Conservation (phyloP, 163 green algal species). For the Scenedesmus sp. region DNA sequence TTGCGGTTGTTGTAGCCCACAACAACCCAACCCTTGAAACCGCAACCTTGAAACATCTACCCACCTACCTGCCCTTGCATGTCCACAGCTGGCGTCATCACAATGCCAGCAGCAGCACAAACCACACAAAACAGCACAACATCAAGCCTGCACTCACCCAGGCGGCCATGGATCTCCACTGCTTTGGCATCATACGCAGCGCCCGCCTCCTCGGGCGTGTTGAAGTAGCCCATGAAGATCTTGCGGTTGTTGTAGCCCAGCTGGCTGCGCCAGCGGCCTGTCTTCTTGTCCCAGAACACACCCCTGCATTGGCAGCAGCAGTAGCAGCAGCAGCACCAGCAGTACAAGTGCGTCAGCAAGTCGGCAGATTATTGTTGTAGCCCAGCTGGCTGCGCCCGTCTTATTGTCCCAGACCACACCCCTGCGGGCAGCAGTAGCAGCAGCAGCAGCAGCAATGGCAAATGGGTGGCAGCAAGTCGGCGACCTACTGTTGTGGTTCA, state of each 20-base stretch:
- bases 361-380: too few species aligned
- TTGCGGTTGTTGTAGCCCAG: conserved; percentile 53
- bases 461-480: too few species aligned
- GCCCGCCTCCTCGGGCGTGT: conserved; percentile 29
- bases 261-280: conserved; percentile 48
- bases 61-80: too few species aligned
- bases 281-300: conserved; percentile 57
- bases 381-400: too few species aligned
- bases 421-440: neutral
- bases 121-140: too few species aligned
- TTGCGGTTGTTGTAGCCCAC: conserved; percentile 53
- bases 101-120: too few species aligned
- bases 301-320: conserved; percentile 34
- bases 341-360: neutral
- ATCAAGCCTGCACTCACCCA: neutral
- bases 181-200: conserved; percentile 40
- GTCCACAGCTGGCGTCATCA: too few species aligned
- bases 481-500: conserved; percentile 31
- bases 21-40: too few species aligned
- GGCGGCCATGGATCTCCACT: neutral
- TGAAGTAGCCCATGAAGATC: conserved; percentile 53
- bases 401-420: neutral
- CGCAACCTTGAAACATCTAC: too few species aligned
- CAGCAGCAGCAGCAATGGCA: neutral
- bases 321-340: neutral